Evolutionary conservation across 192 early-diverging fungal genomes (phyloP).

Genomic region (Allomyces javanicus): DNA sequence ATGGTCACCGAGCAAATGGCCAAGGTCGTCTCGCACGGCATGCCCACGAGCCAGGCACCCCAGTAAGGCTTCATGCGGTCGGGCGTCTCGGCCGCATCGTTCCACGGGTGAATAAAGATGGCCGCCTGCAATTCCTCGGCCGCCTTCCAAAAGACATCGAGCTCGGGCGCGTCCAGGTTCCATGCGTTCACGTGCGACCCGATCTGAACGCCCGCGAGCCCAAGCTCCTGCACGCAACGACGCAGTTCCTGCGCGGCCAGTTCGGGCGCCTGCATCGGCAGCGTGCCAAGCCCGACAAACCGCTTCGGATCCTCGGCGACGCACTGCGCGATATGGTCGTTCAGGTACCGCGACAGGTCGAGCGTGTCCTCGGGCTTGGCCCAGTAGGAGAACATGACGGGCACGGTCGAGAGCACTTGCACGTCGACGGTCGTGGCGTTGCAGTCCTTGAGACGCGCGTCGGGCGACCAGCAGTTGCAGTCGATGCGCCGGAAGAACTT

Average conservation of each 20-base stretch:
- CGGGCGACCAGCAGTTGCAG: conserved; percentile 50
- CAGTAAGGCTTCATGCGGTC: not conserved
- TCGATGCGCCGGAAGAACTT: conserved; percentile 43
- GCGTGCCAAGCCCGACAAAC: conserved; percentile 41
- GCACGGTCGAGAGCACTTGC: conserved; percentile 46
- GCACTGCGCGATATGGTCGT: conserved; percentile 35
- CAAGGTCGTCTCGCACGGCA: conserved; percentile 47
- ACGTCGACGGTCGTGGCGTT: conserved; percentile 27
- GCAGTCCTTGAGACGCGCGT: conserved; percentile 34
- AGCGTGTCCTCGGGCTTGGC: conserved; percentile 31
- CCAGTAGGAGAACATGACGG: conserved; percentile 37
- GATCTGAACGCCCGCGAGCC: conserved; percentile 39
- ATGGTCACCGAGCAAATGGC: conserved; percentile 42
- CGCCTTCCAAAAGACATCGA: conserved; percentile 41
- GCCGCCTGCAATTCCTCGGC: conserved; percentile 39
- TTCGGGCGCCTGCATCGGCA: conserved; percentile 47
- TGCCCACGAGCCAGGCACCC: conserved; percentile 20
- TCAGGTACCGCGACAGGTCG: conserved; percentile 30
- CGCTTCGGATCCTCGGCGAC: conserved; percentile 33
- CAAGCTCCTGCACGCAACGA: conserved; percentile 42
- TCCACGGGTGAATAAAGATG: conserved; percentile 50
- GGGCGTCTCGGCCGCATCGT: conserved; percentile 26
- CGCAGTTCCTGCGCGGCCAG: conserved; percentile 36
- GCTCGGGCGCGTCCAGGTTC: conserved; percentile 47
- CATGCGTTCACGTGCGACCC: conserved; percentile 43